Evolutionary conservation across 2,329 filamentous ascomycete genomes (phyloP), one percentile per base, ranked within the genome.

Genomic region (Colletotrichum euphorbiae): DNA sequence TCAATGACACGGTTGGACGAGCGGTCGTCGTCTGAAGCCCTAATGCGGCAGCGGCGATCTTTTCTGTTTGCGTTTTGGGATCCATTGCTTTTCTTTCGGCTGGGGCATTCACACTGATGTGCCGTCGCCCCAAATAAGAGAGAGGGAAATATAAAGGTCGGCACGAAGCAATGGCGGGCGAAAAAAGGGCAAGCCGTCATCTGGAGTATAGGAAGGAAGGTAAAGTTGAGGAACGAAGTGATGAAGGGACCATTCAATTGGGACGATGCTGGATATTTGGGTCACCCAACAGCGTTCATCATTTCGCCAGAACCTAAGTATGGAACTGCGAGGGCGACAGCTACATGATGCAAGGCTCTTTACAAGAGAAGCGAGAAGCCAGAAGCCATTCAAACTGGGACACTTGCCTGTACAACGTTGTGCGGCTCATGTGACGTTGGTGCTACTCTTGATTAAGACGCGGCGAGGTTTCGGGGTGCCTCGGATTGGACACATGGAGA

Each of bases 221-320:
- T n/a, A 55, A 45, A 42, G 17, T 58, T 50, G 12, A 19, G n/a
- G 50, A 62, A 69, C 17, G 66, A 69, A 60, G 40, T 66, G 66
- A 69, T 69, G 66, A 64, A 66, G 38, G 55, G 54, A 59, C 48
- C 62, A 42, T 42, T 66, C 48, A 55, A 45, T 66, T 50, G 61
- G 55, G 40, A 51, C 42, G 55, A 55, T 50, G 55, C 40, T 42
- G 21, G 36, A 33, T n/a, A 38, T 36, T 43, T 42, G 40, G 46
- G 33, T 46, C 19, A 57, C 36, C 31, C 40, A 24, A 52, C 66
- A 46, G 54, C 48, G 21, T 50, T 46, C 38, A 38, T 36, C 48
- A 43, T 15, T 24, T 60, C 54, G 48, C 50, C 54, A 46, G 52
- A 48, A 46, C 17, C 48, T 31, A 38, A 28, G 54, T 21, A 50